These are phyloP conservation scores for Myrica gale DNA, from an alignment of 306 rosid species.

Conservation along the genomic window DNA sequence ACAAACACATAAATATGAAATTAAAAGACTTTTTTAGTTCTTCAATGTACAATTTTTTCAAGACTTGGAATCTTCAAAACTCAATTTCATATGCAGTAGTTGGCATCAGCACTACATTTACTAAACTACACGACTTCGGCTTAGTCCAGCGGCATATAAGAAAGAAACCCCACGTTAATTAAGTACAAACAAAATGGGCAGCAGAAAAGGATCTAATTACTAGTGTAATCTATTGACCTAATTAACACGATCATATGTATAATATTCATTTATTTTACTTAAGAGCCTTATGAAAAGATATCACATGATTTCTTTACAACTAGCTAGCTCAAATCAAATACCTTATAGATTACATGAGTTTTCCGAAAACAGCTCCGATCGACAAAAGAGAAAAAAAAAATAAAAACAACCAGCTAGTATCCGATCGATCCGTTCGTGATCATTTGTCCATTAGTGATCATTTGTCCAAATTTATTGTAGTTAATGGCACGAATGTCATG, in stretches of 20 bases:
- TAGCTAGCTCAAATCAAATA: background rate
- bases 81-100: too few relatives aligned
- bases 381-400: too few relatives aligned
- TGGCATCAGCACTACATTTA: too few relatives aligned
- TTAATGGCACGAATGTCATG: background rate
- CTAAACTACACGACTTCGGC: too few relatives aligned
- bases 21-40: too few relatives aligned
- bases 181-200: background rate
- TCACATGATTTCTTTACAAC: background rate
- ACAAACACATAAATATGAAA: too few relatives aligned
- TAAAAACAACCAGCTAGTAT: too few relatives aligned
- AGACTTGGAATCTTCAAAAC: too few relatives aligned
- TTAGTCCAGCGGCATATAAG: too few relatives aligned
- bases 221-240: background rate
- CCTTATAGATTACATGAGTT: background rate
- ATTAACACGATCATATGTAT: background rate
- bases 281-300: background rate
- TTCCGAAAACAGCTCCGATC: background rate
- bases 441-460: too few relatives aligned
- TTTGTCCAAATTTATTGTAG: background rate
- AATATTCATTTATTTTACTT: background rate
- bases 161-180: too few relatives aligned
- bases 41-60: too few relatives aligned
- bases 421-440: background rate
- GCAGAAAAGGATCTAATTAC: background rate